These are phyloP conservation scores for Pseudocercospora pini-densiflorae DNA, from an alignment of 2,329 filamentous ascomycete genomes.

Conservation along the genomic window DNA sequence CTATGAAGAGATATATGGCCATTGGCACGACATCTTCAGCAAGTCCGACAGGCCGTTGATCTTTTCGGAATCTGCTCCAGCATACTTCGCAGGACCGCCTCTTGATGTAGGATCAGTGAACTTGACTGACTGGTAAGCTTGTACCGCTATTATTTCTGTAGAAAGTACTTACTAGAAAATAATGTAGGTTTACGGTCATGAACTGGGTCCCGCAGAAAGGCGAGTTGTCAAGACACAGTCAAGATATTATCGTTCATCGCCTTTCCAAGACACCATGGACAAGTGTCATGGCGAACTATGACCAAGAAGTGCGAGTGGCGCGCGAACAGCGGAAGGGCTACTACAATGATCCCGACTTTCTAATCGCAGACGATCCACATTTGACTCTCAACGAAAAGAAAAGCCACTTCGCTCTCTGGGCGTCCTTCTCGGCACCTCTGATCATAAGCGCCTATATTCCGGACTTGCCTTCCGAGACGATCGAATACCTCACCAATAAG, in stretches of 20 bases:
- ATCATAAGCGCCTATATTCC: conserved; percentile 9
- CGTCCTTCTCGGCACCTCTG: conserved; percentile 1
- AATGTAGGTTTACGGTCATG: neutral
- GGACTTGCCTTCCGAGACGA: neutral
- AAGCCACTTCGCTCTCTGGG: conserved; percentile 8
- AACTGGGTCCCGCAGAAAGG: conserved; percentile 3
- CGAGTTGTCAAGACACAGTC: conserved; percentile 1
- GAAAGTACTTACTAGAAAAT: neutral
- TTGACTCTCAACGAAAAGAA: conserved; percentile 1
- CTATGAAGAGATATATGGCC: conserved; percentile 1
- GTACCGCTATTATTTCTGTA: neutral
- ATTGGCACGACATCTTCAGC: conserved; percentile 7
- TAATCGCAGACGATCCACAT: conserved; percentile 3
- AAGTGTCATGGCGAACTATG: conserved; percentile 5
- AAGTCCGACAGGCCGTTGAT: neutral
- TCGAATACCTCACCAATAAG: conserved; percentile 4
- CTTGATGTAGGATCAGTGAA: neutral
- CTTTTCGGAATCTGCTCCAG: conserved; percentile 7
- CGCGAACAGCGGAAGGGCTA: conserved; percentile 1
- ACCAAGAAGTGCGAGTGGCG: conserved; percentile 4
- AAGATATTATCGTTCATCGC: neutral
- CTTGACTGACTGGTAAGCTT: conserved; percentile 3
- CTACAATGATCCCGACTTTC: conserved; percentile 8
- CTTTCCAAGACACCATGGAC: neutral
- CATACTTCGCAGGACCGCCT: conserved; percentile 1